A percentile compares a stretch with the other conserved stretches of the same genome.
Conservation (phyloP, 2,329 filamentous ascomycete species). For the Sordariomycetes sp. region DNA sequence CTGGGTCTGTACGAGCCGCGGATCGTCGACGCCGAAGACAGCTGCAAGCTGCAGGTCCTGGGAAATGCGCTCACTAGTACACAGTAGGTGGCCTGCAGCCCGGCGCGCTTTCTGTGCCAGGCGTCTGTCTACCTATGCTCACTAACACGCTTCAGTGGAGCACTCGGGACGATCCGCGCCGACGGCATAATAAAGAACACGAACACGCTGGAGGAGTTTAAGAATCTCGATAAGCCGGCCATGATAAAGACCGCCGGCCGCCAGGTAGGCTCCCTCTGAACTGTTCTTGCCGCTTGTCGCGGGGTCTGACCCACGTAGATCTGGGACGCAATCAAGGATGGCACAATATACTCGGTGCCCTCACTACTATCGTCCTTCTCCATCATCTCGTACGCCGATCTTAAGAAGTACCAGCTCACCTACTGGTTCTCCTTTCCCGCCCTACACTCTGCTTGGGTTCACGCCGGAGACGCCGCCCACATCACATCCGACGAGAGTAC, state of each 20-base stretch:
- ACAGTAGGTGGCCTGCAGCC: conserved; percentile 47
- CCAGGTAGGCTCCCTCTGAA: conserved; percentile 44
- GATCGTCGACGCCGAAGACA: conserved; percentile 60
- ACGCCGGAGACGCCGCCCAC: conserved; percentile 39
- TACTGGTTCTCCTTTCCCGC: conserved; percentile 98
- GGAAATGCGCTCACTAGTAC: conserved; percentile 76
- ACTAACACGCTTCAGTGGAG: conserved; percentile 36
- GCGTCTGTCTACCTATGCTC: neutral
- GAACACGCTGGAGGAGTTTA: conserved; percentile 92
- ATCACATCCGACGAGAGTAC: conserved; percentile 63
- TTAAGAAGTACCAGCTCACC: conserved; percentile 96
- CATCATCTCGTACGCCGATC: conserved; percentile 83
- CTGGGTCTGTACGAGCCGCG: conserved; percentile 85
- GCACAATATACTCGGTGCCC: conserved; percentile 89
- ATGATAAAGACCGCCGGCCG: conserved; percentile 70
- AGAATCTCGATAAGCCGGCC: conserved; percentile 65
- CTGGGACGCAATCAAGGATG: conserved; percentile 95
- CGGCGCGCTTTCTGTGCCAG: neutral
- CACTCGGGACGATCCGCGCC: conserved; percentile 64
- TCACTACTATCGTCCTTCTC: conserved; percentile 84
- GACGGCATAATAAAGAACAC: conserved; percentile 94
- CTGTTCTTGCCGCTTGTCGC: neutral
- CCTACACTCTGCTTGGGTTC: conserved; percentile 77
- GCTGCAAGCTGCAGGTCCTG: conserved; percentile 82
- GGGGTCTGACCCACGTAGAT: conserved; percentile 46